phyloP scores from a whole-genome alignment of 768 basidiomycete genomes.

The Lactarius psammicola region DNA sequence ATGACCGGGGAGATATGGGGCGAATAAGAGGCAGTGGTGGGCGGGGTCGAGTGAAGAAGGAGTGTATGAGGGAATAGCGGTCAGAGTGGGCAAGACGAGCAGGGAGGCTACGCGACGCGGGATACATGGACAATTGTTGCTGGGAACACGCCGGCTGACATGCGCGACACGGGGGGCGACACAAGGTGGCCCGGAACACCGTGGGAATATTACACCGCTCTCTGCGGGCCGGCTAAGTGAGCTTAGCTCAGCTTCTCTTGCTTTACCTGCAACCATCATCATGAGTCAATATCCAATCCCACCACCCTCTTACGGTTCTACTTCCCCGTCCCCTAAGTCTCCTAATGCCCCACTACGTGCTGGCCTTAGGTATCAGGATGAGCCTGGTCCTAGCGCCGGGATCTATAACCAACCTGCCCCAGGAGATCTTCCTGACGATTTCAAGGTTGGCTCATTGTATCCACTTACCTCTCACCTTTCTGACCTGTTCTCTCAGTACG shows the following conservation, averaged over 20 bases:
- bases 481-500: conserved; percentile 52
- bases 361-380: conserved; percentile 25
- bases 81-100: conserved; percentile 24
- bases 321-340: conserved; percentile 41
- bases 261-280: conserved; percentile 14
- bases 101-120: conserved; percentile 17
- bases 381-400: conserved; percentile 44
- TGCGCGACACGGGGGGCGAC: no score
- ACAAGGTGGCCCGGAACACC: background rate
- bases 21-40: background rate
- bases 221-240: background rate
- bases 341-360: conserved; percentile 57
- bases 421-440: conserved; percentile 87
- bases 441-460: conserved; percentile 61
- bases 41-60: conserved; percentile 28
- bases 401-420: conserved; percentile 70
- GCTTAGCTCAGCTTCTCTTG: background rate
- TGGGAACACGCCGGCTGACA: background rate
- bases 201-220: conserved; percentile 14
- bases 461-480: conserved; percentile 14
- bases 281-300: conserved; percentile 50
- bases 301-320: conserved; percentile 57
- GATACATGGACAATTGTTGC: conserved; percentile 6
- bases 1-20: background rate
- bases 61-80: conserved; percentile 32